These are phyloP conservation scores for Macrotyloma uniflorum DNA, from an alignment of 306 rosid species.

Conservation along the genomic window DNA sequence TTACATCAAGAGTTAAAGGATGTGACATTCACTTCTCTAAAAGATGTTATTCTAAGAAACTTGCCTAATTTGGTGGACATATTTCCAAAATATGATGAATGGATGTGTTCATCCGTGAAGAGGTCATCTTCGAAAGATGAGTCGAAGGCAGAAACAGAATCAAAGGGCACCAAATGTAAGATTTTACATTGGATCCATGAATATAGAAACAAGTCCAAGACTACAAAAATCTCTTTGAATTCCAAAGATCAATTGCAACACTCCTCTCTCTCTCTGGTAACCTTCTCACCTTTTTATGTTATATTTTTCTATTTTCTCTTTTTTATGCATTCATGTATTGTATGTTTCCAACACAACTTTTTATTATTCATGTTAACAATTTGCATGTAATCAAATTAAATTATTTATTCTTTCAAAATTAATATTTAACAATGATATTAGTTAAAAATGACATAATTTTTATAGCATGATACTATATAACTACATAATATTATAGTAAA, in stretches of 20 bases:
- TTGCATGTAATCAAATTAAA: too few relatives aligned
- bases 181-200: background rate
- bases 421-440: too few relatives aligned
- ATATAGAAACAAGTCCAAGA: background rate
- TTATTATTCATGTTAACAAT: too few relatives aligned
- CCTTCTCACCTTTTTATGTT: background rate
- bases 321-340: too few relatives aligned
- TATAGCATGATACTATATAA: too few relatives aligned
- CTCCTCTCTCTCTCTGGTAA: background rate
- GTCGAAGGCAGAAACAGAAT: background rate
- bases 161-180: background rate
- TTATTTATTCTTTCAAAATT: too few relatives aligned
- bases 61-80: background rate
- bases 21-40: background rate
- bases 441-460: too few relatives aligned
- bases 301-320: background rate
- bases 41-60: background rate
- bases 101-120: background rate
- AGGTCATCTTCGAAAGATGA: background rate
- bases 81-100: background rate
- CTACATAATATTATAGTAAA: too few relatives aligned
- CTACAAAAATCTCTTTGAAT: background rate
- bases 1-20: background rate
- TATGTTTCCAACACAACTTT: too few relatives aligned
- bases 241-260: background rate